Evolutionary conservation across 768 basidiomycete species (phyloP), one percentile per base, ranked within the genome.

Genomic region (Leucosporidium yakuticum): DNA sequence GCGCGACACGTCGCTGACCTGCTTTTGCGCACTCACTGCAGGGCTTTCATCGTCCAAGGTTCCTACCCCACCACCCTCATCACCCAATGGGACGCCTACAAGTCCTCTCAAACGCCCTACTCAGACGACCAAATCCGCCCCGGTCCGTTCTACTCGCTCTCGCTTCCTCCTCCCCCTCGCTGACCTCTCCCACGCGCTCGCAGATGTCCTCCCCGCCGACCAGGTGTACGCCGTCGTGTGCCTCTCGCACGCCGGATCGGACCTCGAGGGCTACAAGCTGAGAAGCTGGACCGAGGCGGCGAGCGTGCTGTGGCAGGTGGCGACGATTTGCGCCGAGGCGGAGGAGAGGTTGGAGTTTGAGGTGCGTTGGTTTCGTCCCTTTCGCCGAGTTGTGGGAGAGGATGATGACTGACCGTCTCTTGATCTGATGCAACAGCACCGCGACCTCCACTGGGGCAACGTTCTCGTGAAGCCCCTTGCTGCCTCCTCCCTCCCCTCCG

Each of bases 371-470:
- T 48, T n/a, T 19, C 58, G 68, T 8, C 69, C 62, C 58, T 34
- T 49, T 53, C 62, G 59, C 63, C 59, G 75, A 21, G 23, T 34
- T 48, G 17, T 2, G 19, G 5, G 19, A 1, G 11, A 32, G 11
- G 20, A 58, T 15, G 17, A 39, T 53, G 9, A 14, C 31, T 62
- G 50, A 51, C 27, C 23, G 14, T 31, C 23, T 19, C 4, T 7
- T 25, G 29, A 21, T 29, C 34, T 47, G 9, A n/a, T n/a, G 62
- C 1, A 4, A 14, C 69, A 99, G 95, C 96, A 99, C 79, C 91
- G 96, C 39, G 96, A 99, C 78, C 85, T 99, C n/a, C 96, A 99
- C 75, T 91, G 91, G 85, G 96, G 96, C 27, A 96, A 99, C 78
- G 89, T 99, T 60, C 83, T 99, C 12, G 85, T 98, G 58, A 86